Evolutionary conservation across 768 basidiomycete species (phyloP), one percentile per base, ranked within the genome.

Genomic region (Lactarius sanguifluus): DNA sequence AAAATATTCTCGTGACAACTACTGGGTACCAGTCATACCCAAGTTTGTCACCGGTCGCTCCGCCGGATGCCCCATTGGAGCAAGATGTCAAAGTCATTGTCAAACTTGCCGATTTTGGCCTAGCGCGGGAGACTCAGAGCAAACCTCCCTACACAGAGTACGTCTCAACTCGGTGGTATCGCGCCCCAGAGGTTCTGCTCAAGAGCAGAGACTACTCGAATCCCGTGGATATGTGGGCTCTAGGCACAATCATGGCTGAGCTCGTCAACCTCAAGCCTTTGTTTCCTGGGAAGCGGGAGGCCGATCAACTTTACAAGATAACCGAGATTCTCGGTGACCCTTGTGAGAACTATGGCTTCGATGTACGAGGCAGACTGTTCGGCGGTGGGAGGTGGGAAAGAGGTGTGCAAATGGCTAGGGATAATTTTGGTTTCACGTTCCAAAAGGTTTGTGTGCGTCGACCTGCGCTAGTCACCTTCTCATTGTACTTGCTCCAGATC

Each of bases 111-210:
- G 97, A 99, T 77, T 99, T 99, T 76, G 97, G 97, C 64, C 86
- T 99, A 61, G 97, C 97, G 16, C 81, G 96, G 57, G 94, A 96
- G 76, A 97, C 91, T 4, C 82, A 81, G 62, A 94, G 92, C 71
- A 77, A 81, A 63, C 97, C 97, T 1, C 97, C 97, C 0, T 99
- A 98, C 75, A 98, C 97, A 32, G 97, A 98, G 79, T 98, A 99
- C 74, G 97, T 99, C 45, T 92, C 95, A 25, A 99, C 97, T n/a
- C 84, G 97, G 47, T 99, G 97, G 97, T 99, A 99, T 77, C 92
- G 97, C 65, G 97, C 97, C 0, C 97, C 97, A 18, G 97, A 99
- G 76, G 95, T 99, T 20, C 82, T 99, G 36, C 83, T 99, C 47
- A 83, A 93, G 67, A 94, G 92, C 72, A 85, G 88, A 64, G 91